These are phyloP conservation scores for Candida boleticola DNA, from an alignment of 805 yeast species.

Conservation along the genomic window DNA sequence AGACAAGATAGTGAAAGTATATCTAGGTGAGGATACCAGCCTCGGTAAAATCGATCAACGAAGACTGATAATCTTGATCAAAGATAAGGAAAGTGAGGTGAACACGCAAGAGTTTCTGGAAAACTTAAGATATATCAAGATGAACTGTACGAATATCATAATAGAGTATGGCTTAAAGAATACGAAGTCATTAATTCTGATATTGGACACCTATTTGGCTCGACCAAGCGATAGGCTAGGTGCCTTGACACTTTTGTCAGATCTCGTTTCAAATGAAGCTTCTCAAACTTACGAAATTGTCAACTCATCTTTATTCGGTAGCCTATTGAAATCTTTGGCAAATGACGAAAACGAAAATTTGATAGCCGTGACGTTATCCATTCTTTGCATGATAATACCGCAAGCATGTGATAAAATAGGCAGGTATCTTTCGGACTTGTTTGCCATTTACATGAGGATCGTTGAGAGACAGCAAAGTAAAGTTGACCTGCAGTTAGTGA, in stretches of 20 bases:
- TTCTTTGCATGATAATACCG: conserved; percentile 39
- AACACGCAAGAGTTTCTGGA: conserved; percentile 43
- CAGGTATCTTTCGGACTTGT: conserved; percentile 36
- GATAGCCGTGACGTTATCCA: conserved; percentile 32
- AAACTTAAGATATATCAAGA: conserved; percentile 45
- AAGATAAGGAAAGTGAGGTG: conserved; percentile 13
- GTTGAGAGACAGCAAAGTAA: not conserved
- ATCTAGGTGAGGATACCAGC: conserved; percentile 14
- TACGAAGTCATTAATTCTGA: conserved; percentile 33
- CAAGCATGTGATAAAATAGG: conserved; percentile 37
- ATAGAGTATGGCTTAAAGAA: conserved; percentile 40
- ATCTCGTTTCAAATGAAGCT: conserved; percentile 25
- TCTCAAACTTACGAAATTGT: conserved; percentile 27
- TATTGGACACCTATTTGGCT: conserved; percentile 35
- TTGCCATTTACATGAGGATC: conserved; percentile 45
- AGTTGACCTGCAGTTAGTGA: not conserved
- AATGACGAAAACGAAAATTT: conserved; percentile 42
- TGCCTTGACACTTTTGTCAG: conserved; percentile 35
- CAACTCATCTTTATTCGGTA: conserved; percentile 34
- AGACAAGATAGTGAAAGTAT: conserved; percentile 23
- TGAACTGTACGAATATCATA: conserved; percentile 42
- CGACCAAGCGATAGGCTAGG: conserved; percentile 34
- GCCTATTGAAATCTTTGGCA: conserved; percentile 35
- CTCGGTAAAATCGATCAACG: conserved; percentile 8
- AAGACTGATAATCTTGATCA: conserved; percentile 16